Base-by-base conservation (phyloP, 805 yeast species). In the Zygoascus ofunaensis region DNA sequence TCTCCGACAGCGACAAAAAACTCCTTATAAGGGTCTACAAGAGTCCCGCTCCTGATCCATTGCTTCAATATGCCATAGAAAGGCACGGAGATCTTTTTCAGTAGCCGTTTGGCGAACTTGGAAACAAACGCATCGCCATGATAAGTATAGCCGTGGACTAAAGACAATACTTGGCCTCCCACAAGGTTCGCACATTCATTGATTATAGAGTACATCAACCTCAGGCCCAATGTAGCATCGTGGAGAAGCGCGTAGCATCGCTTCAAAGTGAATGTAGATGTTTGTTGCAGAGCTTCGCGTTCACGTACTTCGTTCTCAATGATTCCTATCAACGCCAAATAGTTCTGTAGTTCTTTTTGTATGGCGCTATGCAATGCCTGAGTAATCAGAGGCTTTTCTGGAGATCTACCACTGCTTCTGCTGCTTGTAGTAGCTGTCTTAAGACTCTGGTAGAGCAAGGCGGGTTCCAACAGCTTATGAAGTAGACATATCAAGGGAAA, bases 31-130 rank as follows among this genome's bases (percentile, higher is more conserved):
- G 65, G 69, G 44, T 75, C 77, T 2, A 68, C 62, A 14, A 87
- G 56, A 41, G 73, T 76, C 1, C 96, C 97, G 36, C 71, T 62
- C 0, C 76, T 59, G 1, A 87, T 57, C 97, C 97, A 90, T 36
- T 69, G 68, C 34, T 70, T 68, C 3, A 84, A 52, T 24, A 78
- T 68, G 34, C 73, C 76, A 44, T 70, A 71, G 57, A 85, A 86
- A 1, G 94, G 86, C 4, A 63, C 63, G 0, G 73, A 61, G 3
- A 77, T 67, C 24, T 68, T 67, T 3, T 58, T 43, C 44, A 79
- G 74, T 18, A 83, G 62, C 3, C 61, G 52, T 0, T 41, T 37
- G 0, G 86, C 66, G 12, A 77, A 55, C 0, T 57, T 49, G 28
- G 67, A 55, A 2, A 87, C 68, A 3, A 67, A 49, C 5, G 57